Percentiles rank a stretch among this genome's conserved stretches.
phyloP scores from a whole-genome alignment of 2,329 filamentous ascomycete genomes.

The Massarina eburnea region DNA sequence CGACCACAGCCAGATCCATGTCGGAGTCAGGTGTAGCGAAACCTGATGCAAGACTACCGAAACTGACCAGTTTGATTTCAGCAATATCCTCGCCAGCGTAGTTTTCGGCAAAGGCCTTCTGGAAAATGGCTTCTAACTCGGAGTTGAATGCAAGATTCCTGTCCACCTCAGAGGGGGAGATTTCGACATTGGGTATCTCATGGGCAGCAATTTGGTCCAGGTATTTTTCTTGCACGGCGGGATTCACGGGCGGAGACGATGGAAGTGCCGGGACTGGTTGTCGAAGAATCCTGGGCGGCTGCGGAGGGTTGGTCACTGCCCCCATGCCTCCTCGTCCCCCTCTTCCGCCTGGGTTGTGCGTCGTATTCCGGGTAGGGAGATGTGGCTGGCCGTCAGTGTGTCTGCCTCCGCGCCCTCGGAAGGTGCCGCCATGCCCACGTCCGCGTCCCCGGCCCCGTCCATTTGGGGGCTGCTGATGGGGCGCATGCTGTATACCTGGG shows the following conservation, averaged over 20 bases:
- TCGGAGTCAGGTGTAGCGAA: constrained; percentile 88
- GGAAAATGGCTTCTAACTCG: constrained; percentile 66
- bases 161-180: constrained; percentile 62
- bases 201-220: constrained; percentile 46
- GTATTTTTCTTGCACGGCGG: constrained; percentile 43
- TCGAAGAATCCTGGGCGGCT: constrained; percentile 21
- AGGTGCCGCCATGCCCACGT: constrained; percentile 18
- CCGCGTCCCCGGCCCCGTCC: constrained; percentile 20
- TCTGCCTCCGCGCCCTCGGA: constrained; percentile 9
- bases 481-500: constrained; percentile 8
- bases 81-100: constrained; percentile 48
- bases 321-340: too few relatives aligned
- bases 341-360: neutral
- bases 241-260: constrained; percentile 28
- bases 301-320: neutral
- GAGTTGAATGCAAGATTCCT: constrained; percentile 72
- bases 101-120: constrained; percentile 56
- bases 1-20: constrained; percentile 82
- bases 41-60: constrained; percentile 80
- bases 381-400: neutral
- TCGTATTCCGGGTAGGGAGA: neutral
- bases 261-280: constrained; percentile 18
- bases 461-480: constrained; percentile 14
- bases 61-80: constrained; percentile 71
- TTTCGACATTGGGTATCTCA: constrained; percentile 63